A percentile compares a stretch with the other conserved stretches of the same genome.
phyloP scores from a whole-genome alignment of 495 filamentous ascomycete species.

The Talaromyces trachyspermus region DNA sequence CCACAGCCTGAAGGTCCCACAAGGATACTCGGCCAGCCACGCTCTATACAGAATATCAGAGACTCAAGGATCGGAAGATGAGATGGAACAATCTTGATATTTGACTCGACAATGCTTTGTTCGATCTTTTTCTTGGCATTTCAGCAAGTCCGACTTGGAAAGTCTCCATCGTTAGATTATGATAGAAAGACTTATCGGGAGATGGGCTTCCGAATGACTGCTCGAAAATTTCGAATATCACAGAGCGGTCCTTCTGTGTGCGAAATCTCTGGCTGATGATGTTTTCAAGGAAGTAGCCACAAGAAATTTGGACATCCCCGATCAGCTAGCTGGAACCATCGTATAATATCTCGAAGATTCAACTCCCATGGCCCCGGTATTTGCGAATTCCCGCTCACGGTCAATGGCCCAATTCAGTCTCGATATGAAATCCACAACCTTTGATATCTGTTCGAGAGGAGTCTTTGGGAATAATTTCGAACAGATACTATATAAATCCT shows the following conservation, averaged over 20 bases:
- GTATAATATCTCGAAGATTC: constrained; percentile 84
- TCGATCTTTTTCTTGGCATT: constrained; percentile 47
- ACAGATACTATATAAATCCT: constrained; percentile 79
- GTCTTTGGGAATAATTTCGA: constrained; percentile 63
- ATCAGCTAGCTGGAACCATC: constrained; percentile 74
- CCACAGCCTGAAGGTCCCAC: constrained; percentile 81
- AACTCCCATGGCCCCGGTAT: constrained; percentile 95
- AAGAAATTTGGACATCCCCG: constrained; percentile 44
- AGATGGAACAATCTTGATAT: constrained; percentile 48
- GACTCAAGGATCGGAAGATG: constrained; percentile 70
- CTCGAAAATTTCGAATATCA: constrained; percentile 58
- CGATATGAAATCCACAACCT: constrained; percentile 74
- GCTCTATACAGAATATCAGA: constrained; percentile 75
- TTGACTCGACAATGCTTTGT: constrained; percentile 47
- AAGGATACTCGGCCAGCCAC: constrained; percentile 81
- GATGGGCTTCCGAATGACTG: constrained; percentile 38
- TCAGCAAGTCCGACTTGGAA: constrained; percentile 77
- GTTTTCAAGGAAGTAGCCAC: constrained; percentile 67
- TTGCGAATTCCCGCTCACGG: constrained; percentile 57
- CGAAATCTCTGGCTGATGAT: constrained; percentile 87
- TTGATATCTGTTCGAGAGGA: constrained; percentile 44
- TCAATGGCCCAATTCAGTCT: constrained; percentile 63
- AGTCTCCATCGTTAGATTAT: constrained; percentile 58
- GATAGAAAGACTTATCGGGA: constrained; percentile 38
- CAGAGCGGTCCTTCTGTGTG: constrained; percentile 52